Evolutionary conservation across 2,329 filamentous ascomycete genomes (phyloP).

Genomic region (Paecilomyces formosus): DNA sequence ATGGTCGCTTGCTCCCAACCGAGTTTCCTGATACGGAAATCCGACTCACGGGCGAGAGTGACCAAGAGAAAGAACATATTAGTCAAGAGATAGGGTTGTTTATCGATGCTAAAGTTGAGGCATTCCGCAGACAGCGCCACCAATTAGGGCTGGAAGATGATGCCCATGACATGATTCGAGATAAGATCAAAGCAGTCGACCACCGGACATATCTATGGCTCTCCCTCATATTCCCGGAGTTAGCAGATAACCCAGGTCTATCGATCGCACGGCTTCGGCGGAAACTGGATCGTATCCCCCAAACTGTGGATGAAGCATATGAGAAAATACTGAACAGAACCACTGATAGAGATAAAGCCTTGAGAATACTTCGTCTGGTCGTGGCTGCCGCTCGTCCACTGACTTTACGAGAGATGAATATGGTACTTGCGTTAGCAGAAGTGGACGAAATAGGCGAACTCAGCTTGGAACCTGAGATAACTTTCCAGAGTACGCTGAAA

Average conservation of each 20-base stretch:
- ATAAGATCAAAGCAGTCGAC: neutral
- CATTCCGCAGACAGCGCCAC: neutral
- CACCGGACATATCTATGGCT: conserved; percentile 2
- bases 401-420: conserved; percentile 4
- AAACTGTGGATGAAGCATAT: conserved; percentile 4
- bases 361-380: conserved; percentile 4
- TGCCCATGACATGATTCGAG: conserved; percentile 1
- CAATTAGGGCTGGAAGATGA: neutral
- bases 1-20: neutral
- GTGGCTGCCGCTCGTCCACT: conserved; percentile 2
- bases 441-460: neutral
- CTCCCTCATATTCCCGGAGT: neutral
- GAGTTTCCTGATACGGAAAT: neutral
- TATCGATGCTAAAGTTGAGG: neutral
- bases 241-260: neutral
- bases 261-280: neutral
- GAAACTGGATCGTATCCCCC: neutral
- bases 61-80: neutral
- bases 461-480: neutral
- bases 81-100: neutral
- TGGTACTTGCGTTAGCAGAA: conserved; percentile 2
- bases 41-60: neutral
- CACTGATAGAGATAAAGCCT: neutral
- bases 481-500: conserved; percentile 5
- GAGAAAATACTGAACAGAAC: conserved; percentile 3